Conservation (phyloP, 768 basidiomycete species). For the Mycena floridula region DNA sequence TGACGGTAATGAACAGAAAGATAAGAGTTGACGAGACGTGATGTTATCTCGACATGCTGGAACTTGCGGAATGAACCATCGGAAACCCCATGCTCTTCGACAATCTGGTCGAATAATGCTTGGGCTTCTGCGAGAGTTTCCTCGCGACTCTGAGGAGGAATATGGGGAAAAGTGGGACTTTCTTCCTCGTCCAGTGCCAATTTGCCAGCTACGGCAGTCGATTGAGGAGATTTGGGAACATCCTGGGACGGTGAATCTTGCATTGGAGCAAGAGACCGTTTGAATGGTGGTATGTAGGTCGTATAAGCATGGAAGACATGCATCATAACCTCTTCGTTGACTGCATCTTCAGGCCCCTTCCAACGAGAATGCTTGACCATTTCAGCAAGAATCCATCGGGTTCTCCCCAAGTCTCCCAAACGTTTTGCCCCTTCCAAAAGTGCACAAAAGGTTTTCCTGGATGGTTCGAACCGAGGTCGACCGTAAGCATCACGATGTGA, state of each 20-base stretch:
- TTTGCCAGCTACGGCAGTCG: background rate
- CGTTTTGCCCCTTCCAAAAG: conserved; percentile 89
- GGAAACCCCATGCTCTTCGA: conserved; percentile 31
- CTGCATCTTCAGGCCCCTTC: conserved; percentile 20
- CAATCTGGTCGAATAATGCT: conserved; percentile 57
- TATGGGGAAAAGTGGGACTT: conserved; percentile 34
- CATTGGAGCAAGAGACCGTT: conserved; percentile 40
- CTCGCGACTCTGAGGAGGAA: conserved; percentile 66
- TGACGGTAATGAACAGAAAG: conserved; percentile 68
- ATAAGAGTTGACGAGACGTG: conserved; percentile 74
- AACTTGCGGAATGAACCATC: conserved; percentile 34
- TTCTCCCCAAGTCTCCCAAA: conserved; percentile 73
- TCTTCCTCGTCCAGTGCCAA: background rate
- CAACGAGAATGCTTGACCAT: conserved; percentile 41
- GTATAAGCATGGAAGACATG: conserved; percentile 88
- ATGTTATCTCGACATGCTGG: conserved; percentile 45
- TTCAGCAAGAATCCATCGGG: conserved; percentile 89
- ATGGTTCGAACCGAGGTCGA: conserved; percentile 50
- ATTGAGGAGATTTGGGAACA: background rate
- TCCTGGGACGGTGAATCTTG: conserved; percentile 19
- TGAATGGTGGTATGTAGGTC: conserved; percentile 68
- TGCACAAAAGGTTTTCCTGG: conserved; percentile 67
- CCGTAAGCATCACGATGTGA: conserved; percentile 61
- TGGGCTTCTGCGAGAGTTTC: conserved; percentile 69
- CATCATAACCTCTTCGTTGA: conserved; percentile 69